These are phyloP conservation scores for Austroboletus eburneus DNA, from an alignment of 768 basidiomycete species.

Conservation along the genomic window DNA sequence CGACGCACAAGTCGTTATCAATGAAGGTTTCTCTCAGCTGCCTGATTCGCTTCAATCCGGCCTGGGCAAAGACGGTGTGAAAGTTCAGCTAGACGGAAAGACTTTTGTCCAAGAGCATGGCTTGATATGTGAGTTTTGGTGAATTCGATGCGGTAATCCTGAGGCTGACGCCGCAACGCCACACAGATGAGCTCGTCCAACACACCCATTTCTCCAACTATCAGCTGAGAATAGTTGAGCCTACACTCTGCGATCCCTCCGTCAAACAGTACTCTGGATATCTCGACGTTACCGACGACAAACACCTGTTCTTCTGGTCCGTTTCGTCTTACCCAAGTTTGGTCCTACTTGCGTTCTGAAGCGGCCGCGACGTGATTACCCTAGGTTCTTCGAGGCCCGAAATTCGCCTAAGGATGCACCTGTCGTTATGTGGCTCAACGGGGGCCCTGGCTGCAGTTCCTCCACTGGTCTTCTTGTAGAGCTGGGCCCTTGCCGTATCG, in stretches of 20 bases:
- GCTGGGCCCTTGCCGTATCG: conserved; percentile 81
- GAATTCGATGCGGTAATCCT: neutral
- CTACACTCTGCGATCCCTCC: conserved; percentile 72
- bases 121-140: conserved; percentile 57
- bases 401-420: conserved; percentile 71
- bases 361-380: neutral
- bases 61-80: conserved; percentile 39
- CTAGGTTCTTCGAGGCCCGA: conserved; percentile 88
- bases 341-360: neutral
- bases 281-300: conserved; percentile 72
- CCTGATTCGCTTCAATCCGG: conserved; percentile 42
- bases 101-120: conserved; percentile 68
- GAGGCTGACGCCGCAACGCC: conserved; percentile 2
- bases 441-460: conserved; percentile 69
- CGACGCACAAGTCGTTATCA: conserved; percentile 44
- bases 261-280: conserved; percentile 79
- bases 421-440: conserved; percentile 88
- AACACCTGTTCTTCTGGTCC: conserved; percentile 87
- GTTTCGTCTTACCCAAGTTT: conserved; percentile 18
- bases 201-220: conserved; percentile 50
- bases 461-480: conserved; percentile 88
- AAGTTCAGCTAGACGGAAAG: conserved; percentile 56
- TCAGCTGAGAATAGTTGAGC: conserved; percentile 59
- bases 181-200: conserved; percentile 57
- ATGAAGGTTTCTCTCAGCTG: conserved; percentile 29